Percentiles rank a stretch among this genome's conserved stretches.
phyloP scores from a whole-genome alignment of 2,329 filamentous ascomycete genomes.

The Pseudocercospora cruenta region DNA sequence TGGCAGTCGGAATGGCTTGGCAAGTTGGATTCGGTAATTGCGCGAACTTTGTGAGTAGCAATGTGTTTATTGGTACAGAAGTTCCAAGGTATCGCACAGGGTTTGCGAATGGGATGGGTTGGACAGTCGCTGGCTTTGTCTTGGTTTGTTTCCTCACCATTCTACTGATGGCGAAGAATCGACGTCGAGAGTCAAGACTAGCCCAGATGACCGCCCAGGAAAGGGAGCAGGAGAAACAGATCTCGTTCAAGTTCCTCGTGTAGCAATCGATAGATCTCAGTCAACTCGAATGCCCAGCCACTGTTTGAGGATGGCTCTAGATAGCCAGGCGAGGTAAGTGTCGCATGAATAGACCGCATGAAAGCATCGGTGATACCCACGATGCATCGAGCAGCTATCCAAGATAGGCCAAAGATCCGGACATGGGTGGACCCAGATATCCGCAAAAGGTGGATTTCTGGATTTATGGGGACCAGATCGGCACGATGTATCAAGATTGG shows the following conservation, averaged over 20 bases:
- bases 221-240: constrained; percentile 6
- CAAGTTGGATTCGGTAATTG: constrained; percentile 18
- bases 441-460: too few relatives aligned
- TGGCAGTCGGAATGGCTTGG: constrained; percentile 20
- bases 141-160: constrained; percentile 12
- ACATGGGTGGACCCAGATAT: too few relatives aligned
- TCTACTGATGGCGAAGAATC: constrained; percentile 11
- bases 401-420: too few relatives aligned
- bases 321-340: too few relatives aligned
- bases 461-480: too few relatives aligned
- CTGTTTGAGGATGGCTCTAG: too few relatives aligned
- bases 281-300: too few relatives aligned
- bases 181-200: constrained; percentile 4
- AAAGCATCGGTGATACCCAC: too few relatives aligned
- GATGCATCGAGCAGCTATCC: too few relatives aligned
- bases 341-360: too few relatives aligned
- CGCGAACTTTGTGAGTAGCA: constrained; percentile 15
- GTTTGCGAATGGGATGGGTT: constrained; percentile 10
- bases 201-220: constrained; percentile 7
- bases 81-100: constrained; percentile 15
- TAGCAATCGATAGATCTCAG: not conserved
- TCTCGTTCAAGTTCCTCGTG: constrained; percentile 15
- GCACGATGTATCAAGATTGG: not conserved
- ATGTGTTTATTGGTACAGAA: constrained; percentile 17
- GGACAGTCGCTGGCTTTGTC: constrained; percentile 4